Evolutionary conservation across 2,329 filamentous ascomycete genomes (phyloP), one percentile per base, ranked within the genome.

Genomic region (Aureobasidium uvarum): DNA sequence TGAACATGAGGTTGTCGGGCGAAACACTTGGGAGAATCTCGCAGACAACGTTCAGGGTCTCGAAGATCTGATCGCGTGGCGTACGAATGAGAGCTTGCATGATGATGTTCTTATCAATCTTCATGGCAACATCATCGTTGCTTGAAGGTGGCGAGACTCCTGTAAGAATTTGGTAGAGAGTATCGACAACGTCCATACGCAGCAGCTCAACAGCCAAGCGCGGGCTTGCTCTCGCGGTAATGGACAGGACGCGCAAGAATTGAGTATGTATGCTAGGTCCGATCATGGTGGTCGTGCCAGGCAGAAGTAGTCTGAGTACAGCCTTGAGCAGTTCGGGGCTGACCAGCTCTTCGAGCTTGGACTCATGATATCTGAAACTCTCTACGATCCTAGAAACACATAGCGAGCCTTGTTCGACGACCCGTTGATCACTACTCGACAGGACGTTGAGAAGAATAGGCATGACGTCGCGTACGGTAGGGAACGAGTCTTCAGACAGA

Each of bases 81-180:
- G 94, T 88, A 74, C 98, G 95, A 62, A 99, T 96, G 68, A 99
- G 83, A 43, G 96, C 92, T 79, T 99, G 95, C 96, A 99, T 99
- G 72, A 99, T 95, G 52, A 99, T 86, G 64, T 98, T 94, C 73
- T 92, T 96, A 77, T 98, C 94, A 69, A 98, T 89, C 78, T 96
- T 96, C 43, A 86, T 89, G 36, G 88, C 89, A 66, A 92, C 85
- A 74, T 94, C 88, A 41, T 92, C 88, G 1, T 84, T 88, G 39
- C 89, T 90, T 68, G 83, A 85, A 0, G 95, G 95, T 1, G 95
- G 93, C 0, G 95, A 98, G 2, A 99, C 92, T 23, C 95, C 95
- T 0, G 95, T 98, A 58, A 99, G 80, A 48, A 99, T 98, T 77
- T 99, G 95, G 74, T 98, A 99, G 2, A 99, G 81, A 0, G 95